Base-by-base conservation (phyloP, 306 rosid species). In the Pueraria montana region DNA sequence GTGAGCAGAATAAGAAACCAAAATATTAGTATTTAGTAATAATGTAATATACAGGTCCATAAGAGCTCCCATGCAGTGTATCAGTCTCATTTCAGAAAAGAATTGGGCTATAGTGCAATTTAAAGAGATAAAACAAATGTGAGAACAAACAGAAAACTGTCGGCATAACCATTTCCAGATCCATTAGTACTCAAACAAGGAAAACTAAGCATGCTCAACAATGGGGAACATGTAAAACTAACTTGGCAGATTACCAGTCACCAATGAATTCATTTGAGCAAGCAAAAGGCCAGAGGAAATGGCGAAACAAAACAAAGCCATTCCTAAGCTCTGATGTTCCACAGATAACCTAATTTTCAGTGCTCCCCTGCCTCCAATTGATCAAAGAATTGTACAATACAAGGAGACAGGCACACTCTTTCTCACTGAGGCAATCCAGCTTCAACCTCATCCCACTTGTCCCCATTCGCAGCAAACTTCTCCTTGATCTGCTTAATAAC, bases 361-460 rank as follows among this genome's bases (percentile, higher is more conserved):
- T 34, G 58, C 40, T 72, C 42, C 65, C n/a, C 13, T 79, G 77
- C 6, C 13, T 79, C 80, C 6, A 83, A 64, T 27, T 34, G 46
- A 61, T 18, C 72, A 64, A 66, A 12, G 50, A 70, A 69, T 24
- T 34, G 65, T 56, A 6, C 9, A 82, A 67, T 67, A 1, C 17
- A 82, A 61, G 17, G 20, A 81, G 46, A 34, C 42, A 34, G 38
- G 6, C 66, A 26, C 42, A 24, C 48, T 30, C 61, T 46, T 83
- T 81, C 24, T 87, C 80, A 87, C 81, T 85, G 88, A 55, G 93
- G 80, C 84, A 96, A 84, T 16, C 85, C 92, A 32, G 94, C 90
- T 87, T 93, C 97, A 68, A 93, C 36, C 72, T 90, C 93, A 65
- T 84, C 83, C 99, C 99, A 93, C 85, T 8, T 79, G 13, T 90